Conservation (phyloP, 2,329 filamentous ascomycete species). For the Ceratocystis ficicola region DNA sequence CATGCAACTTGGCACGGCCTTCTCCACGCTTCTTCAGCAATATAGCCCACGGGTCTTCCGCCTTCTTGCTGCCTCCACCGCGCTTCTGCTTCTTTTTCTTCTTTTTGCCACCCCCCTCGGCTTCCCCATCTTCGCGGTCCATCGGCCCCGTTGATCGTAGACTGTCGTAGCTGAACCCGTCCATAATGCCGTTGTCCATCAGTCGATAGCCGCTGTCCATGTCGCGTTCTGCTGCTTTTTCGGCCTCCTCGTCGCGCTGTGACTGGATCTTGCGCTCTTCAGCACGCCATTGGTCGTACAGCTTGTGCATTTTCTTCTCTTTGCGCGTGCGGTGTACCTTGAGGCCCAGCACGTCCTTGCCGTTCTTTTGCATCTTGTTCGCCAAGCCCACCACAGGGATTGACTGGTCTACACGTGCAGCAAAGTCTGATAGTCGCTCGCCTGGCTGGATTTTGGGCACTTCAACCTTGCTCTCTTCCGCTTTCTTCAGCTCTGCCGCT, state of each 20-base stretch:
- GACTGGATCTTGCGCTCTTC: conserved; percentile 53
- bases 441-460: conserved; percentile 65
- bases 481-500: conserved; percentile 49
- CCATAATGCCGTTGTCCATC: conserved; percentile 28
- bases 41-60: conserved; percentile 63
- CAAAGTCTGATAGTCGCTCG: conserved; percentile 71
- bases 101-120: conserved; percentile 31
- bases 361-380: conserved; percentile 47
- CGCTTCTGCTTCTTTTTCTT: conserved; percentile 37
- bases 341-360: conserved; percentile 51
- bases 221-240: conserved; percentile 51
- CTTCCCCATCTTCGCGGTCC: conserved; percentile 33
- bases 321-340: conserved; percentile 66
- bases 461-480: conserved; percentile 28
- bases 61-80: conserved; percentile 28
- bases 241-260: conserved; percentile 52
- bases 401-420: conserved; percentile 69
- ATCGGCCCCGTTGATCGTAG: conserved; percentile 16
- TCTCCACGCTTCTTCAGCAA: conserved; percentile 55
- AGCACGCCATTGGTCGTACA: conserved; percentile 65
- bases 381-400: conserved; percentile 63
- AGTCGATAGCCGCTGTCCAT: conserved; percentile 45
- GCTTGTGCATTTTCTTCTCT: conserved; percentile 69
- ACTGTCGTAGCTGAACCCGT: conserved; percentile 19
- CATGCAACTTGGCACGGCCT: conserved; percentile 39